These are phyloP conservation scores for Puccinia triticina DNA, from an alignment of 1,284 basidiomycete genomes.

Conservation along the genomic window DNA sequence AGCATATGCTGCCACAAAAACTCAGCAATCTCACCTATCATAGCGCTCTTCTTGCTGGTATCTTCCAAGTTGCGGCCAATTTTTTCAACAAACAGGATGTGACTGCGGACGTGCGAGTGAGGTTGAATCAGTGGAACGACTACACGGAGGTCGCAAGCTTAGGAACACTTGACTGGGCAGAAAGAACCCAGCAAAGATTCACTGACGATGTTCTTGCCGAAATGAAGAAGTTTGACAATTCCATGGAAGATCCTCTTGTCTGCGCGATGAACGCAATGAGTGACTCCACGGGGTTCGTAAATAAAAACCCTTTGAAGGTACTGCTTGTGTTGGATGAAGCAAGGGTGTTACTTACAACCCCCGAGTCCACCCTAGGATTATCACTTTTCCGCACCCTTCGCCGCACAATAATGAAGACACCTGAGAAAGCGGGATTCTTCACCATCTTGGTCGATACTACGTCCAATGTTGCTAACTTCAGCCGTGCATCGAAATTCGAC, in stretches of 20 bases:
- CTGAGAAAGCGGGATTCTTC: background rate
- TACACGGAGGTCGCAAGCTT: background rate
- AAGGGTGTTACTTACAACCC: background rate
- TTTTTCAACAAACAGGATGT: constrained; percentile 3
- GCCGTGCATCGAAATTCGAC: background rate
- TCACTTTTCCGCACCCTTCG: background rate
- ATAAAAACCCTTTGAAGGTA: background rate
- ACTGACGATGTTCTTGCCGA: background rate
- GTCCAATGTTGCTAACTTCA: background rate
- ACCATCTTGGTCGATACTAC: constrained; percentile 8
- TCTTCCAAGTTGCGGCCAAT: background rate
- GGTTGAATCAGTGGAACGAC: constrained; percentile 14
- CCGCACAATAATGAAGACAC: background rate
- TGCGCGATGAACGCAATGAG: background rate
- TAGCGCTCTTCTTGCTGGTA: background rate
- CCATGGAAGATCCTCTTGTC: background rate
- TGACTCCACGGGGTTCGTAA: background rate
- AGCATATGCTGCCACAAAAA: background rate
- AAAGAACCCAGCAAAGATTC: background rate
- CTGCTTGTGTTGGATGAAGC: constrained; percentile 18
- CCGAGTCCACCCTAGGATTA: background rate
- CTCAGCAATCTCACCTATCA: background rate
- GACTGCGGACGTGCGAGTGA: background rate
- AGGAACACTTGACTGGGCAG: background rate
- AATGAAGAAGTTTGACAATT: background rate